Percentiles rank a stretch among this genome's conserved stretches.
These are phyloP conservation scores for Amborella trichopoda DNA, from an alignment of 164 flowering plant species.

Conservation along the genomic window DNA sequence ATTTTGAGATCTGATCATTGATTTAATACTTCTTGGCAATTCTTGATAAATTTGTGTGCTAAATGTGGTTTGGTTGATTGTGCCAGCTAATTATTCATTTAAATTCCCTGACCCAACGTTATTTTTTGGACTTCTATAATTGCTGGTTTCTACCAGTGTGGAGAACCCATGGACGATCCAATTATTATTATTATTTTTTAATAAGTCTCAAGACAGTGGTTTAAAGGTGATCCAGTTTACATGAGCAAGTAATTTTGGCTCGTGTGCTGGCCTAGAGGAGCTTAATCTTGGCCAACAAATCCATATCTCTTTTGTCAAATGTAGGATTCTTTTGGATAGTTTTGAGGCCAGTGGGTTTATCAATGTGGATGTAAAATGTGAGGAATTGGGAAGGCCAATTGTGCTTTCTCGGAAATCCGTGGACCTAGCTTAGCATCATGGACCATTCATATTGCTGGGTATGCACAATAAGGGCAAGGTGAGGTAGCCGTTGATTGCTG, in stretches of 20 bases:
- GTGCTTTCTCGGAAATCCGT: slow-evolving; percentile 16
- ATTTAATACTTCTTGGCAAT: slow-evolving; percentile 19
- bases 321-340: slow-evolving; percentile 21
- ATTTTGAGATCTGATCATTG: slow-evolving; percentile 16
- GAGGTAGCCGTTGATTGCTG: slow-evolving; percentile 24
- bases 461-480: slow-evolving; percentile 17
- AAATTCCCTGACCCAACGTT: slow-evolving; percentile 15
- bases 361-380: slow-evolving; percentile 28
- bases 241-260: slow-evolving; percentile 23
- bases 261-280: slow-evolving; percentile 21
- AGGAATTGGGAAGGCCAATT: slow-evolving; percentile 15
- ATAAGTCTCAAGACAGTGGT: slow-evolving; percentile 14
- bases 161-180: slow-evolving; percentile 21
- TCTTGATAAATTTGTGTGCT: slow-evolving; percentile 31
- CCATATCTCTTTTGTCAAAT: slow-evolving; percentile 19
- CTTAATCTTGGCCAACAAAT: slow-evolving; percentile 23
- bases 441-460: slow-evolving; percentile 32
- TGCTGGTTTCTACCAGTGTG: slow-evolving; percentile 19
- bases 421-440: slow-evolving; percentile 23
- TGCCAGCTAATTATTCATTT: slow-evolving; percentile 23
- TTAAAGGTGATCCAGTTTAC: slow-evolving; percentile 17
- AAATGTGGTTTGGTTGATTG: slow-evolving; percentile 20
- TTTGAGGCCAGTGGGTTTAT: slow-evolving; percentile 23
- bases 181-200: slow-evolving; percentile 20
- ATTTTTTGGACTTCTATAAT: slow-evolving; percentile 29